These are phyloP conservation scores for Spergularia bocconei DNA, from an alignment of 148 eudicot species.

Conservation along the genomic window DNA sequence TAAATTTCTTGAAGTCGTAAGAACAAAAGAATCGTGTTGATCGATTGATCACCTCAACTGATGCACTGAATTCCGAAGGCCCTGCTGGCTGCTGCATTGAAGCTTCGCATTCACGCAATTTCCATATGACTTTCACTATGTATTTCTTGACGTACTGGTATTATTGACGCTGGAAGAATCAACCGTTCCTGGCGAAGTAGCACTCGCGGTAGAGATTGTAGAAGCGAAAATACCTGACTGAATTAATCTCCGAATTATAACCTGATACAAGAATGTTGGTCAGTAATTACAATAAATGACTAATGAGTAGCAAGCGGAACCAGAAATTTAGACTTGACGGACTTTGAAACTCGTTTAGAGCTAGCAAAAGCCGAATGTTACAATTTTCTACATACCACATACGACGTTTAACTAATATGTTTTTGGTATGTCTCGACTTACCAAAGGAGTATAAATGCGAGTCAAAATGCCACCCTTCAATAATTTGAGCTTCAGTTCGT, in stretches of 20 bases:
- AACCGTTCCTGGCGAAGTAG: conserved; percentile 15
- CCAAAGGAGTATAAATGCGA: conserved; percentile 65
- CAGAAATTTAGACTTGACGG: no score
- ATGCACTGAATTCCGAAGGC: no score
- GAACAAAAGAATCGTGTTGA: no score
- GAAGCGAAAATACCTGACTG: conserved; percentile 53
- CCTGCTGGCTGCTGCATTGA: no score
- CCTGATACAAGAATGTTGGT: conserved; percentile 28
- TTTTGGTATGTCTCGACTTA: conserved; percentile 17
- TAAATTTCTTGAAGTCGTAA: not conserved
- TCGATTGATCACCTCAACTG: no score
- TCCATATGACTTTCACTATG: no score
- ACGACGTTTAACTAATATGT: no score
- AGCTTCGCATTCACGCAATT: no score
- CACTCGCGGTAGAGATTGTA: conserved; percentile 37
- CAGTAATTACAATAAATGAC: no score
- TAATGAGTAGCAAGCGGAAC: not conserved
- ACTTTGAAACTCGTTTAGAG: no score
- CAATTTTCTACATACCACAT: no score
- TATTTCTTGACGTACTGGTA: not conserved
- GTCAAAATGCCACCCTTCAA: conserved; percentile 44
- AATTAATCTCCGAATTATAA: conserved; percentile 54
- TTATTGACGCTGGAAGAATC: conserved; percentile 13
- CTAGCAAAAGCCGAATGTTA: no score
- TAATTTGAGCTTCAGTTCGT: conserved; percentile 36